Percentiles rank a stretch among this genome's conserved stretches.
phyloP scores from a whole-genome alignment of 495 filamentous ascomycete genomes.

The Tuber borchii region DNA sequence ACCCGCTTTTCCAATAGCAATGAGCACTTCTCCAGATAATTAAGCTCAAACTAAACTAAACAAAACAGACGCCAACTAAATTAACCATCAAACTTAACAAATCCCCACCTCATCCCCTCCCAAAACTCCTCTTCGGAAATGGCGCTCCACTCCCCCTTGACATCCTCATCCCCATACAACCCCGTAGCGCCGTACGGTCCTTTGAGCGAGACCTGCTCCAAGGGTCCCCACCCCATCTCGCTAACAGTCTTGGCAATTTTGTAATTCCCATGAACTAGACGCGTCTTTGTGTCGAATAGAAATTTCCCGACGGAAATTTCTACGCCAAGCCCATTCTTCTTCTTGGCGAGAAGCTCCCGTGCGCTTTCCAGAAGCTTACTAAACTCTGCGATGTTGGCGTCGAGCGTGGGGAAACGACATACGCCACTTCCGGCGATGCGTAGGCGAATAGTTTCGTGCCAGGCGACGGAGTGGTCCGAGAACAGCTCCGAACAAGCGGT shows the following conservation, averaged over 20 bases:
- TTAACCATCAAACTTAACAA: constrained; percentile 40
- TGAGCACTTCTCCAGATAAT: background rate
- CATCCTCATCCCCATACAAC: constrained; percentile 47
- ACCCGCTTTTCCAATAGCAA: background rate
- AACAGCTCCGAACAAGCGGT: constrained; percentile 49
- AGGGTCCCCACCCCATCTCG: constrained; percentile 44
- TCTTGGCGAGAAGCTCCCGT: constrained; percentile 43
- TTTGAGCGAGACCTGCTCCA: constrained; percentile 44
- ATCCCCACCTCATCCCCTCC: constrained; percentile 42
- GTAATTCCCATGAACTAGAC: constrained; percentile 50
- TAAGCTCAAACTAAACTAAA: background rate
- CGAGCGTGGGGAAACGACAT: constrained; percentile 27
- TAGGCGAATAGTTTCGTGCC: constrained; percentile 50
- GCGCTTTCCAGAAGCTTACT: constrained; percentile 44
- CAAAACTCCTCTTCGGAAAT: constrained; percentile 47
- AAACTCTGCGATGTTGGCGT: constrained; percentile 40
- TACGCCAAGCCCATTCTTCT: constrained; percentile 41
- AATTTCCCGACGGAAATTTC: constrained; percentile 48
- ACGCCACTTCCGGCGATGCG: constrained; percentile 47
- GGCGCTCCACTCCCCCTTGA: constrained; percentile 45
- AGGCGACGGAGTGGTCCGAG: constrained; percentile 45
- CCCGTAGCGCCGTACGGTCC: constrained; percentile 53
- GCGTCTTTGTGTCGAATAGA: constrained; percentile 49
- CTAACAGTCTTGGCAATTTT: constrained; percentile 44
- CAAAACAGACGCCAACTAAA: background rate